Base-by-base conservation (phyloP, 345 rosid species). In the Psidium guajava region DNA sequence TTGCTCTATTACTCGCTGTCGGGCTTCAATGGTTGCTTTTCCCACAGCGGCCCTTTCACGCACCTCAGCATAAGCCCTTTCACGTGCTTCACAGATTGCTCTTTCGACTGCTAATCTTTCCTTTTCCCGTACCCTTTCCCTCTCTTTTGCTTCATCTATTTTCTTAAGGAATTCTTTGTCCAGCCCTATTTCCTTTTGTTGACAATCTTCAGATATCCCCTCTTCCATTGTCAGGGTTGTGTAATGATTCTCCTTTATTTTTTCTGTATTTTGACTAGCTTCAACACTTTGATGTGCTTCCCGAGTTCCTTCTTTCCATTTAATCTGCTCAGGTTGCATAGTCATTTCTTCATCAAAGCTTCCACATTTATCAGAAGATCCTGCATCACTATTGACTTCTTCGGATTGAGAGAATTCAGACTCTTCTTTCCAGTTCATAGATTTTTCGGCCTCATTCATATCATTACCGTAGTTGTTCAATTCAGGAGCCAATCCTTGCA, bases 41-140 rank as follows among this genome's bases (percentile, higher is more conserved):
- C 94, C 95, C 55, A 90, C 90, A 55, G 95, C 95, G 84, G 95
- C 96, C 90, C 89, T 88, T 89, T 93, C 97, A 80, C 88, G 93
- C 85, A 96, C 99, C 86, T 94, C 99, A 88, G 94, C 94, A 88
- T 94, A 97, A 53, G 98, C 98, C 85, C 99, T 93, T 92, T 92
- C 98, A 51, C 98, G 96, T 80, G 97, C 99, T 91, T 97, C 99
- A 82, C 96, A 91, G 42, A 97, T 94, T 82, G 96, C 99, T 91
- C 98, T 94, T 88, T 95, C 98, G 74, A 95, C 99, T 90, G 92
- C 97, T 84, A 89, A 58, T 89, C 98, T 92, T 89, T 94, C 98
- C 83, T 89, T 95, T 85, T 92, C 96, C 42, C 84, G 93, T 85
- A 92, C 95, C 86, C 88, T 89, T 86, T 91, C 94, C 86, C 86